These are phyloP conservation scores for Elsinoe necatrix DNA, from an alignment of 2,329 filamentous ascomycete genomes.

Conservation along the genomic window DNA sequence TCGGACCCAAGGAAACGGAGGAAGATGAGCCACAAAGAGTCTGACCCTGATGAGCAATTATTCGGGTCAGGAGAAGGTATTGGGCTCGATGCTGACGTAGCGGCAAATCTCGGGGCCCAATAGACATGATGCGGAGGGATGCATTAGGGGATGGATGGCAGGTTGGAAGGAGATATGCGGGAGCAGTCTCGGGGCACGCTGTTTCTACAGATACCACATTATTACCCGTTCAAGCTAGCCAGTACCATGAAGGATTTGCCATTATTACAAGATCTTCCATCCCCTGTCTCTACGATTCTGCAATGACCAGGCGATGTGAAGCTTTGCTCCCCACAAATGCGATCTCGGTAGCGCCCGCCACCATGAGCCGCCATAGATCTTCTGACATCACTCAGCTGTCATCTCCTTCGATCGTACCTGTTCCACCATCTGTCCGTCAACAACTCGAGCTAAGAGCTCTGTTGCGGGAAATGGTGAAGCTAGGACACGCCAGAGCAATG, in stretches of 20 bases:
- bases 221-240: not conserved
- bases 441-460: not conserved
- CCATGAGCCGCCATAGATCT: slow-evolving; percentile 7
- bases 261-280: not conserved
- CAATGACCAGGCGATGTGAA: not conserved
- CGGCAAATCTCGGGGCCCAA: slow-evolving; percentile 18
- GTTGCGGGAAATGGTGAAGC: not conserved
- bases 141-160: not conserved
- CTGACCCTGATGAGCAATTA: slow-evolving; percentile 26
- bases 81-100: slow-evolving; percentile 19
- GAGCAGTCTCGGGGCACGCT: not conserved
- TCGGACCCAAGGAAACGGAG: slow-evolving; percentile 30
- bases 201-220: not conserved
- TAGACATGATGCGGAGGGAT: not conserved
- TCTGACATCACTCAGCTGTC: slow-evolving; percentile 14
- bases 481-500: not conserved
- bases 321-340: not conserved
- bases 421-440: not conserved
- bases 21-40: slow-evolving; percentile 27
- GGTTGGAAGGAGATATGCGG: not conserved
- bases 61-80: slow-evolving; percentile 21
- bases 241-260: not conserved
- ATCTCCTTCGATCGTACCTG: slow-evolving; percentile 13
- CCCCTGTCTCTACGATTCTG: not conserved
- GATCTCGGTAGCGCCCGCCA: slow-evolving; percentile 5